Evolutionary conservation across 805 yeast genomes (phyloP).

Genomic region (Cephaloascus albidus): DNA sequence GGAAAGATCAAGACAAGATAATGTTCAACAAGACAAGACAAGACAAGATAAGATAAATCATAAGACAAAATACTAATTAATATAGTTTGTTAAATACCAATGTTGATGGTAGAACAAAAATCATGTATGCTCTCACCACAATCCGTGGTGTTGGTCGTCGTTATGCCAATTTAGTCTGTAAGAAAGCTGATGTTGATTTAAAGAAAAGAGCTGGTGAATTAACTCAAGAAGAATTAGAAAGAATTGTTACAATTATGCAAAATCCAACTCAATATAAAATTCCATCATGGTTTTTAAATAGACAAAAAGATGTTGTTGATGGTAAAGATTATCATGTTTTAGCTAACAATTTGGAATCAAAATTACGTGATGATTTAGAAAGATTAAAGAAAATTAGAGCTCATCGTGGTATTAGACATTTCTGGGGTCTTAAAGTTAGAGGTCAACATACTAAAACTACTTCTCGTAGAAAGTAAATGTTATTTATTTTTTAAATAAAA

Average conservation of each 20-base stretch:
- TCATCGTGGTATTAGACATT: slow-evolving; percentile 99
- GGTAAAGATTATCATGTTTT: slow-evolving; percentile 99
- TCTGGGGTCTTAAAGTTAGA: slow-evolving; percentile 99
- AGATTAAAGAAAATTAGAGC: slow-evolving; percentile 99
- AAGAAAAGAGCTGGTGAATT: slow-evolving; percentile 99
- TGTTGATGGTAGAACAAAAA: slow-evolving; percentile 99
- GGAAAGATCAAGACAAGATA: too few relatives aligned
- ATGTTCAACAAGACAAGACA: too few relatives aligned
- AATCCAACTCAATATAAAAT: slow-evolving; percentile 99
- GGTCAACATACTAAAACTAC: slow-evolving; percentile 99
- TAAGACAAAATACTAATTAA: too few relatives aligned
- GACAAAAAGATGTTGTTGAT: slow-evolving; percentile 97
- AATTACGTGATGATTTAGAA: slow-evolving; percentile 99
- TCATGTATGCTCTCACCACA: slow-evolving; percentile 99
- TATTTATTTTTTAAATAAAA: slow-evolving; percentile 9
- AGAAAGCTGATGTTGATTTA: slow-evolving; percentile 99
- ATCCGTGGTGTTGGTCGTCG: slow-evolving; percentile 99
- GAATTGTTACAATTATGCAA: slow-evolving; percentile 99
- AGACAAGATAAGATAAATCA: too few relatives aligned
- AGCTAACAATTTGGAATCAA: slow-evolving; percentile 98
- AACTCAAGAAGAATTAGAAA: slow-evolving; percentile 99
- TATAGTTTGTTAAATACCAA: slow-evolving; percentile 97
- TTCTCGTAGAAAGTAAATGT: slow-evolving; percentile 70
- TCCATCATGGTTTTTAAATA: slow-evolving; percentile 99
- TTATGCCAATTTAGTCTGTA: slow-evolving; percentile 99